A percentile compares a stretch with the other conserved stretches of the same genome.
Evolutionary conservation across 768 basidiomycete species (phyloP).

Genomic region (Serendipita sp.): DNA sequence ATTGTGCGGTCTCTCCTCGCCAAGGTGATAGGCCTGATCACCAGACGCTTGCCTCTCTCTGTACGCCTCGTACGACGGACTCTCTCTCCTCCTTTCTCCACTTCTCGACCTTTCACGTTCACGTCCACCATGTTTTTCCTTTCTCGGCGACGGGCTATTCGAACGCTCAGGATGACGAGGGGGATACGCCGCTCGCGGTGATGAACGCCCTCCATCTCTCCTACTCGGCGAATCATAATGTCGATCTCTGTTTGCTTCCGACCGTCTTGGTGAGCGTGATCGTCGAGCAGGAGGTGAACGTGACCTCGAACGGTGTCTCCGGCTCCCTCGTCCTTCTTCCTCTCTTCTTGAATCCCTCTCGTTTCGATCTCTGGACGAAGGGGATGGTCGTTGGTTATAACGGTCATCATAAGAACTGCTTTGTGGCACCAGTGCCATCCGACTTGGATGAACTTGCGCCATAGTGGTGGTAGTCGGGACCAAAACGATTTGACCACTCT

Average conservation of each 20-base stretch:
- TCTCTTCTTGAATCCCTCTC: constrained; percentile 10
- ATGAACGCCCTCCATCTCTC: not conserved
- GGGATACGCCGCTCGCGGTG: no score
- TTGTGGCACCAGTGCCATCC: constrained; percentile 48
- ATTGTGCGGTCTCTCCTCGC: not conserved
- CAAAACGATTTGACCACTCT: not conserved
- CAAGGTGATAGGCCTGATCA: not conserved
- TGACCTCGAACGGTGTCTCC: constrained; percentile 6
- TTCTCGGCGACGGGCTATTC: not conserved
- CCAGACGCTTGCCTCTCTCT: not conserved
- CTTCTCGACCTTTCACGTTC: constrained; percentile 1
- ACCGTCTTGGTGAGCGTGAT: not conserved
- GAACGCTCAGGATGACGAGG: no score
- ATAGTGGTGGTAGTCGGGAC: constrained; percentile 28
- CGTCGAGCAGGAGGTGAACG: constrained; percentile 7
- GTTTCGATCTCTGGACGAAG: constrained; percentile 7
- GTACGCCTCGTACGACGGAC: constrained; percentile 12
- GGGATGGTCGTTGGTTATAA: constrained; percentile 15
- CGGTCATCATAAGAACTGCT: constrained; percentile 21
- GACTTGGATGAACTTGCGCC: constrained; percentile 63
- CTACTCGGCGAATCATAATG: not conserved
- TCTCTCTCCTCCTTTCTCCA: constrained; percentile 8
- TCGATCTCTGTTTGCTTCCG: not conserved
- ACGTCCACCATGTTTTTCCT: constrained; percentile 5
- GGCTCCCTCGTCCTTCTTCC: constrained; percentile 7